Evolutionary conservation across 2,329 filamentous ascomycete genomes (phyloP).

Genomic region (Alternaria incomplexa): DNA sequence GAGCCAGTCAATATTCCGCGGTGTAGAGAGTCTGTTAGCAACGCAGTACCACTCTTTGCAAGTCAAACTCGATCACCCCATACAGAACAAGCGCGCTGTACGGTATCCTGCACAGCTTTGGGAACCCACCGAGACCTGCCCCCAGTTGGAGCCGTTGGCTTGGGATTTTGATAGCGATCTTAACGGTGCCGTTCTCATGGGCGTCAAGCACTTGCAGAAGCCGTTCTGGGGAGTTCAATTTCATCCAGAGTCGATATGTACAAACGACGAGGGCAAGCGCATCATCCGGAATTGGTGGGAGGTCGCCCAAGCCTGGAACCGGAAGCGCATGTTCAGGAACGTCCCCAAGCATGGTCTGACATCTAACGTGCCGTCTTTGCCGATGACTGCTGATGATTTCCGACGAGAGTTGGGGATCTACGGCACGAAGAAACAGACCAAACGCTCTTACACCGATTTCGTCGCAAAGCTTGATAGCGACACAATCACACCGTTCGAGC

Average conservation of each 20-base stretch:
- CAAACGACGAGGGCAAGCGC: constrained; percentile 67
- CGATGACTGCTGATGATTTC: constrained; percentile 28
- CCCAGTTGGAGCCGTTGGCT: constrained; percentile 53
- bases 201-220: constrained; percentile 67
- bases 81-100: constrained; percentile 33
- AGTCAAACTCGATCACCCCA: constrained; percentile 49
- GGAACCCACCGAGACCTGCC: constrained; percentile 45
- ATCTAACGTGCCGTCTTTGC: constrained; percentile 15
- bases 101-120: constrained; percentile 51
- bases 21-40: constrained; percentile 66
- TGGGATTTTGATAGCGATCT: constrained; percentile 54
- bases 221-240: constrained; percentile 91
- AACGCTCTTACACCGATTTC: constrained; percentile 9
- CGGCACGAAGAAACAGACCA: constrained; percentile 8
- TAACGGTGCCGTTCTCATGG: constrained; percentile 75
- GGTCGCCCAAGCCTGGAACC: constrained; percentile 64
- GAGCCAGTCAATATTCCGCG: constrained; percentile 68
- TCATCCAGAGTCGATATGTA: constrained; percentile 88
- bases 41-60: constrained; percentile 78
- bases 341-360: constrained; percentile 10
- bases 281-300: constrained; percentile 79
- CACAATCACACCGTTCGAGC: constrained; percentile 24
- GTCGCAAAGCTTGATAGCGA: constrained; percentile 14
- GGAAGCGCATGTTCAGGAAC: constrained; percentile 23
- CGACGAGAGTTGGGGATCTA: constrained; percentile 24